Conservation (phyloP, 1,284 basidiomycete species). For the Schizopora paradoxa region DNA sequence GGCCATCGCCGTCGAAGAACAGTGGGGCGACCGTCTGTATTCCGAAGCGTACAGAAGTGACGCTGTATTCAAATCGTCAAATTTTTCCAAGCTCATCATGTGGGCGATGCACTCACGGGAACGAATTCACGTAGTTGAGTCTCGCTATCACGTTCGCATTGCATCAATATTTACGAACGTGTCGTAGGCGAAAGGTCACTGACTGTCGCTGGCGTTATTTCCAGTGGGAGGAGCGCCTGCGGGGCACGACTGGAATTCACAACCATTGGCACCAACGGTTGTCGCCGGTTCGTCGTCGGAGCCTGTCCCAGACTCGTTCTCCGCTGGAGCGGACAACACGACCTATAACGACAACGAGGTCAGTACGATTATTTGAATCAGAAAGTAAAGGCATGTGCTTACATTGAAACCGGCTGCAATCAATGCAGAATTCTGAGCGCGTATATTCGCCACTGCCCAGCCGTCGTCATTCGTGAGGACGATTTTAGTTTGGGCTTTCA, state of each 20-base stretch:
- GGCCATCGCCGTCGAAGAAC: conserved; percentile 35
- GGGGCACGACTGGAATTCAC: conserved; percentile 39
- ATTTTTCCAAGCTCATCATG: not conserved
- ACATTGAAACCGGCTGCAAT: conserved; percentile 38
- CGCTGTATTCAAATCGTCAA: conserved; percentile 20
- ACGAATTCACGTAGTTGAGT: conserved; percentile 18
- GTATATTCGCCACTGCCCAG: conserved; percentile 47
- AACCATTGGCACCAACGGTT: conserved; percentile 29
- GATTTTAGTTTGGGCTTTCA: conserved; percentile 10
- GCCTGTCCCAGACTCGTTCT: conserved; percentile 40
- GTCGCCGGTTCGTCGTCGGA: conserved; percentile 30
- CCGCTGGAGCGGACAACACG: conserved; percentile 38
- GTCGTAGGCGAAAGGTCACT: conserved; percentile 21
- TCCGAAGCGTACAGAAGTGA: conserved; percentile 41
- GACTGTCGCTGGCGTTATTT: conserved; percentile 38
- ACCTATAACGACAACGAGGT: conserved; percentile 26
- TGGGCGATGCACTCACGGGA: conserved; percentile 13
- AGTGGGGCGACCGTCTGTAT: conserved; percentile 43
- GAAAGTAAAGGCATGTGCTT: conserved; percentile 17
- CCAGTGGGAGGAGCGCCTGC: conserved; percentile 41
- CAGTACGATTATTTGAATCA: not conserved
- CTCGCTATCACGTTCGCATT: conserved; percentile 15
- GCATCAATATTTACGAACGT: not conserved
- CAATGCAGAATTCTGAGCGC: conserved; percentile 39
- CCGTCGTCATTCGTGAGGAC: conserved; percentile 46